These are phyloP conservation scores for Cryptococcus sp. DNA, from an alignment of 1,284 basidiomycete species.

Conservation along the genomic window DNA sequence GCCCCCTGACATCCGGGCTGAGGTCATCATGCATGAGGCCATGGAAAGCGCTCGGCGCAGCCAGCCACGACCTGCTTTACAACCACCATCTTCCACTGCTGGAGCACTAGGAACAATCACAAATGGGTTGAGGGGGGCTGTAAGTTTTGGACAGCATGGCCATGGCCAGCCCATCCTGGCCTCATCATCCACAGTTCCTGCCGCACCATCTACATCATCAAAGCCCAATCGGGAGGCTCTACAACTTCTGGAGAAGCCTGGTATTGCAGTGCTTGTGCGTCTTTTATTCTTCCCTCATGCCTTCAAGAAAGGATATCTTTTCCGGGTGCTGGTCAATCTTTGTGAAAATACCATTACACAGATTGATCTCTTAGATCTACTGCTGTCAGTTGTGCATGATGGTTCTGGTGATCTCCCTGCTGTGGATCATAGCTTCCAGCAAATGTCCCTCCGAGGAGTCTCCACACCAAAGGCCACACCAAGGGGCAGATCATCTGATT, in stretches of 20 bases:
- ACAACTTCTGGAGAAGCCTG: conserved; percentile 86
- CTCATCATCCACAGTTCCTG: too few species aligned
- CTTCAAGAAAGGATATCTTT: conserved; percentile 75
- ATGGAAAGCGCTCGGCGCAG: conserved; percentile 67
- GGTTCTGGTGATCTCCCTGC: conserved; percentile 87
- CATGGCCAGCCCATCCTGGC: too few species aligned
- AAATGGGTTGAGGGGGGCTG: conserved; percentile 76
- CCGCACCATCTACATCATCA: conserved; percentile 1
- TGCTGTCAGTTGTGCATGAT: conserved; percentile 89
- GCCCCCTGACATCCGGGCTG: conserved; percentile 91
- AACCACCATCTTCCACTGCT: conserved; percentile 50
- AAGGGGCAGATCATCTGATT: conserved; percentile 59
- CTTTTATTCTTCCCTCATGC: conserved; percentile 96
- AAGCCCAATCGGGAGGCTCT: conserved; percentile 75
- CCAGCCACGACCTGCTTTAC: conserved; percentile 49
- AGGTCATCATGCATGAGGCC: conserved; percentile 92
- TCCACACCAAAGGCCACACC: conserved; percentile 65
- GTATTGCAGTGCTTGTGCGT: conserved; percentile 84
- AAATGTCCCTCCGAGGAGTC: conserved; percentile 71
- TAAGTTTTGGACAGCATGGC: conserved; percentile 74
- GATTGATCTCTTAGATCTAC: conserved; percentile 85
- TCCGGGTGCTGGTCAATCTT: conserved; percentile 88
- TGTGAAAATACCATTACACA: conserved; percentile 93
- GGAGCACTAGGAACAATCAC: conserved; percentile 84
- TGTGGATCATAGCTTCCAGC: conserved; percentile 90